Evolutionary conservation across 371 early-diverging fungal species (phyloP).

Genomic region (Massospora cicadina): DNA sequence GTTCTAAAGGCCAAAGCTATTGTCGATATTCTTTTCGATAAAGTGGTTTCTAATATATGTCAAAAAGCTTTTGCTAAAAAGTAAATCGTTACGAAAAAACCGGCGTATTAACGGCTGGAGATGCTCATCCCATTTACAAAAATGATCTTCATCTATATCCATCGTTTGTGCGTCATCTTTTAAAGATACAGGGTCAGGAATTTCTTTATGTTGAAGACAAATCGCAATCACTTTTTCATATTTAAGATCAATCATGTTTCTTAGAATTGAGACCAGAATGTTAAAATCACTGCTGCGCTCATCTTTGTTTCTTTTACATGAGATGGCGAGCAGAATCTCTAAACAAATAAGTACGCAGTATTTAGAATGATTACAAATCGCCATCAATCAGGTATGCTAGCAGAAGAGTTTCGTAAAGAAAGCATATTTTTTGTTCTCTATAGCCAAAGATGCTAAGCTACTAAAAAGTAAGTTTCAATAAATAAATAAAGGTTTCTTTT

Average conservation of each 20-base stretch:
- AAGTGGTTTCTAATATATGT: not conserved
- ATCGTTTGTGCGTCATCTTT: not conserved
- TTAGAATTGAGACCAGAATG: not conserved
- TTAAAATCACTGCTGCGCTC: not conserved
- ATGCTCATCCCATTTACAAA: not conserved
- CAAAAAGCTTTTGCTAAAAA: not conserved
- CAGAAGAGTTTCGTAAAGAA: not conserved
- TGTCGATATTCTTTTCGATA: not conserved
- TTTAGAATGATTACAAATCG: not conserved
- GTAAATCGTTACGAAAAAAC: not conserved
- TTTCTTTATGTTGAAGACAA: not conserved
- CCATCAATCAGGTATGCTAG: not conserved
- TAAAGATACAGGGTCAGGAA: not conserved
- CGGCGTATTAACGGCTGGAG: not conserved
- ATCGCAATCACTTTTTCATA: not conserved
- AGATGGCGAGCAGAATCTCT: not conserved
- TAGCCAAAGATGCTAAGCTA: not conserved
- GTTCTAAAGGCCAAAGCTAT: not conserved
- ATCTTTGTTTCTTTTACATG: not conserved
- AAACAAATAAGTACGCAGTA: not conserved
- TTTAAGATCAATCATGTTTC: not conserved
- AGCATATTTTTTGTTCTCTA: not conserved
- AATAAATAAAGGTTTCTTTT: not conserved
- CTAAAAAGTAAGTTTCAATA: not conserved
- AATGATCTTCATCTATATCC: not conserved